These are phyloP conservation scores for Conidiobolus incongruus DNA, from an alignment of 371 early-diverging fungal species.

Conservation along the genomic window DNA sequence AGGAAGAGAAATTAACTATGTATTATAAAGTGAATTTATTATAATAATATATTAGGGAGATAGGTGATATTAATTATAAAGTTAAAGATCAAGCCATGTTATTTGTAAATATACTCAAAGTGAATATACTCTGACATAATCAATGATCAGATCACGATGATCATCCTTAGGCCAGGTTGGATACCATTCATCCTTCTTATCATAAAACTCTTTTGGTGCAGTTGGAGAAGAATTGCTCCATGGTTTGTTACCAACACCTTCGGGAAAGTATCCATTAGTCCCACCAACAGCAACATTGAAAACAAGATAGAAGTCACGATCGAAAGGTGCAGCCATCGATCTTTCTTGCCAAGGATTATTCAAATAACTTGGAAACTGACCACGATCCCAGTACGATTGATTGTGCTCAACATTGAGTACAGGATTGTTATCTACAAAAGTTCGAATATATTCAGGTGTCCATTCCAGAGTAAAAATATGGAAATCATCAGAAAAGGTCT, in stretches of 20 bases:
- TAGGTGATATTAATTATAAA: no score
- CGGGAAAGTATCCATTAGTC: conserved; percentile 34
- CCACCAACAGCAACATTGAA: conserved; percentile 50
- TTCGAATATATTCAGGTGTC: conserved; percentile 26
- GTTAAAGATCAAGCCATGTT: no score
- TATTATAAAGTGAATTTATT: no score
- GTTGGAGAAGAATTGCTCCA: conserved; percentile 10
- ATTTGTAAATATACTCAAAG: no score
- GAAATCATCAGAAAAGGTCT: conserved; percentile 19
- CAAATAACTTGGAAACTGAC: conserved; percentile 17
- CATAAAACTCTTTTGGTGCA: conserved; percentile 24
- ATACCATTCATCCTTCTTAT: conserved; percentile 20
- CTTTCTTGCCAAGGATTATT: conserved; percentile 24
- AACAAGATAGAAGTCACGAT: conserved; percentile 33
- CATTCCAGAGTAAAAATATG: conserved; percentile 30
- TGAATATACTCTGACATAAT: conserved; percentile 16
- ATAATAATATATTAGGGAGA: no score
- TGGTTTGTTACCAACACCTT: conserved; percentile 13
- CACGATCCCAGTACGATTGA: conserved; percentile 17
- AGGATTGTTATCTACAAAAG: no score
- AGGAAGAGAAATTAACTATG: no score
- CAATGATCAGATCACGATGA: conserved; percentile 23
- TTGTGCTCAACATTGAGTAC: conserved; percentile 24
- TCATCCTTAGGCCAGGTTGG: conserved; percentile 24
- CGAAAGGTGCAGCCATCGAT: conserved; percentile 30